Percentiles rank a stretch among this genome's conserved stretches.
These are phyloP conservation scores for Litchi chinensis DNA, from an alignment of 345 rosid species.

Conservation along the genomic window DNA sequence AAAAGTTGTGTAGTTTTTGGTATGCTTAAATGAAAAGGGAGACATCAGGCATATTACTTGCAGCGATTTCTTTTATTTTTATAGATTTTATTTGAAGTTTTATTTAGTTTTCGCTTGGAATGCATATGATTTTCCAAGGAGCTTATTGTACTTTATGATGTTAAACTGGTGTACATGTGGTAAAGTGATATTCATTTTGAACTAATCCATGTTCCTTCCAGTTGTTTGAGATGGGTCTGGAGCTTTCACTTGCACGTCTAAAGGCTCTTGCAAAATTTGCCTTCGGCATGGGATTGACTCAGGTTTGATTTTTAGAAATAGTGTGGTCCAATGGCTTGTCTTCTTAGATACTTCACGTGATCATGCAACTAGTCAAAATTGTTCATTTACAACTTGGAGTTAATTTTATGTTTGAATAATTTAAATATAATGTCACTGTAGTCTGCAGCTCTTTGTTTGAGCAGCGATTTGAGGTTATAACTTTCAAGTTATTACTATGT, in stretches of 20 bases:
- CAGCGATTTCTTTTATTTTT: neutral
- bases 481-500: neutral
- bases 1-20: neutral
- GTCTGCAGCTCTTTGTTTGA: neutral
- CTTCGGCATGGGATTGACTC: conserved; percentile 96
- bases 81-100: conserved; percentile 3
- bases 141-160: conserved; percentile 8
- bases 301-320: conserved; percentile 51
- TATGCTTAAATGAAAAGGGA: neutral
- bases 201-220: conserved; percentile 41
- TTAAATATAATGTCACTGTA: neutral
- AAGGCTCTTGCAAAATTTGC: conserved; percentile 97
- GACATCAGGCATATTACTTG: neutral
- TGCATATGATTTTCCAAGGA: neutral
- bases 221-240: conserved; percentile 99
- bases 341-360: neutral
- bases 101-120: neutral
- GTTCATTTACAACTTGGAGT: neutral
- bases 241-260: conserved; percentile 93
- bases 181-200: conserved; percentile 17
- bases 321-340: neutral
- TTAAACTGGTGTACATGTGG: conserved; percentile 3
- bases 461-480: neutral
- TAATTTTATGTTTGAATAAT: neutral
- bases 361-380: neutral